phyloP scores from a whole-genome alignment of 805 yeast genomes.

The Zygoascus biomembranicola region DNA sequence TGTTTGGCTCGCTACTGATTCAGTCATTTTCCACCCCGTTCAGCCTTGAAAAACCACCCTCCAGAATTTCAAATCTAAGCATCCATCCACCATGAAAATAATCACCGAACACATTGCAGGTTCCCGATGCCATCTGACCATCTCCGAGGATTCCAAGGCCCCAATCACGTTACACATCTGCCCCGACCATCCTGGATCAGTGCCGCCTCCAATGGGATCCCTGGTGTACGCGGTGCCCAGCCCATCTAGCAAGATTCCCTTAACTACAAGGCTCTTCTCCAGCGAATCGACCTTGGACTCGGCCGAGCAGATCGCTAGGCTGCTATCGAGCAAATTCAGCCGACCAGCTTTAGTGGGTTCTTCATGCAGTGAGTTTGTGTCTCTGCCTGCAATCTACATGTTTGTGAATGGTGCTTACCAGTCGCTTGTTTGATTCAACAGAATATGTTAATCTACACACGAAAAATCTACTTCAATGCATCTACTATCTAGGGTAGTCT shows the following conservation, averaged over 20 bases:
- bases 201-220: slow-evolving; percentile 11
- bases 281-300: slow-evolving; percentile 10
- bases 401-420: background rate
- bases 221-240: slow-evolving; percentile 12
- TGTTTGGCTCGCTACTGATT: no score
- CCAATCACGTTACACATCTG: slow-evolving; percentile 6
- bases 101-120: background rate
- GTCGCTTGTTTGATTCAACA: no score
- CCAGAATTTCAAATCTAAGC: no score
- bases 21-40: no score
- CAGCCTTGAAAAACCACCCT: no score
- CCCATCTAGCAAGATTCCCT: background rate
- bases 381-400: background rate
- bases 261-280: slow-evolving; percentile 8
- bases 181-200: background rate
- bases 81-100: background rate
- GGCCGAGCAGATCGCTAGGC: slow-evolving; percentile 13
- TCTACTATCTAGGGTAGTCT: no score
- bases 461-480: no score
- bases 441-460: no score
- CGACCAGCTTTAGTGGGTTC: slow-evolving; percentile 14
- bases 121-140: slow-evolving; percentile 9
- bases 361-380: background rate
- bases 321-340: slow-evolving; percentile 8
- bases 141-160: slow-evolving; percentile 5